phyloP scores from a whole-genome alignment of 768 basidiomycete genomes.

The Rubroboletus pulcherrimus region DNA sequence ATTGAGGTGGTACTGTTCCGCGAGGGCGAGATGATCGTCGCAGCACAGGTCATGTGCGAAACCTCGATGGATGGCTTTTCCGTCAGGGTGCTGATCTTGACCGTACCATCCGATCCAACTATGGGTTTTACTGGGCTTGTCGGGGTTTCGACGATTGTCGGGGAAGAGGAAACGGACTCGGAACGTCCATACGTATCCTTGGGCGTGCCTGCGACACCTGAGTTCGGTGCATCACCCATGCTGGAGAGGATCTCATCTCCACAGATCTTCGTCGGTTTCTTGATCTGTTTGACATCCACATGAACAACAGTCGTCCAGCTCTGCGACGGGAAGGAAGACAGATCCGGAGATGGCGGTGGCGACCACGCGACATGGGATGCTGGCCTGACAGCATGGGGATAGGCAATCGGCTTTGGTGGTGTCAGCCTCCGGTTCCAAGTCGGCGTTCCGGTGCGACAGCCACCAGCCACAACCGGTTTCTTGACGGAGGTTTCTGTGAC shows the following conservation, averaged over 20 bases:
- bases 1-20: background rate
- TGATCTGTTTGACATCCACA: background rate
- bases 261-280: background rate
- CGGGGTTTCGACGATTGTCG: background rate
- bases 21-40: background rate
- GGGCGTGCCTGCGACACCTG: background rate
- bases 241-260: background rate
- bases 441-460: background rate
- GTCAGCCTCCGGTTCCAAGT: background rate
- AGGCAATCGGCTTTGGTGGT: background rate
- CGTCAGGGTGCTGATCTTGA: no score
- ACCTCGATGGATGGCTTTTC: background rate
- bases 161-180: background rate
- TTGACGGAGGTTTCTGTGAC: background rate
- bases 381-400: background rate
- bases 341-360: background rate
- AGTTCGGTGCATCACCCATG: no score
- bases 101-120: background rate
- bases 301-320: background rate
- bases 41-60: background rate
- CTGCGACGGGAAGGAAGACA: conserved; percentile 7
- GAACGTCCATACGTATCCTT: background rate
- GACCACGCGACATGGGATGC: background rate
- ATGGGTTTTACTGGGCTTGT: background rate
- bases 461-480: background rate